phyloP scores from a whole-genome alignment of 2,329 filamentous ascomycete species.

The Claviceps capensis region DNA sequence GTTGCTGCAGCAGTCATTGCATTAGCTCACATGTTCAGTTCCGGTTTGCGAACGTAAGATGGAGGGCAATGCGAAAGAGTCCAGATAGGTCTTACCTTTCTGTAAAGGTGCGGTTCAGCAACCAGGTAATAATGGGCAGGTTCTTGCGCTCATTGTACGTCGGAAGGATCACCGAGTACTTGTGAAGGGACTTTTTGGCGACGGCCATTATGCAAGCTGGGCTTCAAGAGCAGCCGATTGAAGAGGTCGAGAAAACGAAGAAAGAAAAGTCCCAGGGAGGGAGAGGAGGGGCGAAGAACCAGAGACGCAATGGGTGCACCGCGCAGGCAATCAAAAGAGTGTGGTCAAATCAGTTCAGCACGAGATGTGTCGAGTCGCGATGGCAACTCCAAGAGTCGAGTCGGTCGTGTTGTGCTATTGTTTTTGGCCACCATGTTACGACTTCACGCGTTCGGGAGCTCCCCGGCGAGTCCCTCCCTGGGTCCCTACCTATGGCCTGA shows the following conservation, averaged over 20 bases:
- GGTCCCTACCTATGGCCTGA: no score
- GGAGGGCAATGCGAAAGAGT: neutral
- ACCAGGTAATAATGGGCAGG: constrained; percentile 88
- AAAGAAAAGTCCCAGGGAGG: neutral
- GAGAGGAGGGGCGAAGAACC: neutral
- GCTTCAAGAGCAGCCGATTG: neutral
- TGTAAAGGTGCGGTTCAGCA: constrained; percentile 84
- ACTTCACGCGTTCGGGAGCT: neutral
- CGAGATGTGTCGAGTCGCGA: neutral
- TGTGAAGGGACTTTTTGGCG: constrained; percentile 38
- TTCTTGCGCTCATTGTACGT: constrained; percentile 98
- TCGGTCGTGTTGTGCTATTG: neutral
- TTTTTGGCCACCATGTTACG: neutral
- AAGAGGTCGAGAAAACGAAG: neutral
- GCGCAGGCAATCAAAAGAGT: constrained; percentile 11
- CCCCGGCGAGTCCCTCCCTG: no score
- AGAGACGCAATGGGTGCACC: neutral
- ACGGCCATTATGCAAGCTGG: constrained; percentile 30
- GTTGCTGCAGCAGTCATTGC: constrained; percentile 39
- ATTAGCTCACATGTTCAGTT: neutral
- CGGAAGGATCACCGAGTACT: constrained; percentile 93
- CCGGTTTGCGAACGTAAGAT: neutral
- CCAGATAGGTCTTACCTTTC: constrained; percentile 52
- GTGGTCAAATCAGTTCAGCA: constrained; percentile 12
- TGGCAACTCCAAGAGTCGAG: neutral